Evolutionary conservation across 73 alveolate species (phyloP), one percentile per base, ranked within the genome.

Genomic region (Halteria grandinella): DNA sequence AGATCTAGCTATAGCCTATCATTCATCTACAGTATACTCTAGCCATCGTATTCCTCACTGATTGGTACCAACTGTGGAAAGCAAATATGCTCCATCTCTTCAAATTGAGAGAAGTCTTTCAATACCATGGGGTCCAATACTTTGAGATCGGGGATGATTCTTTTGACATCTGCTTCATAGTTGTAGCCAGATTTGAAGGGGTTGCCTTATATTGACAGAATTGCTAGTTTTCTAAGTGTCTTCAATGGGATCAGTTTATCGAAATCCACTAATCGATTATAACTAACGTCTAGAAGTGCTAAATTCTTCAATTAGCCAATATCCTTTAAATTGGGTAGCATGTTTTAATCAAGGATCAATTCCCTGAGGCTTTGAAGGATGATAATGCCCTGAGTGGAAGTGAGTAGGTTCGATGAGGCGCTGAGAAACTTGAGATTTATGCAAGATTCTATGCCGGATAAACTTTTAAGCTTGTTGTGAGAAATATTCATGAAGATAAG

Each of bases 391-490:
- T 41, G 12, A 4, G 44, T 52, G 5, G 78, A 62, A 3, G 78
- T 29, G 7, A 62, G 12, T 41, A 21, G 27, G 27, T 62, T 62
- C 3, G 62, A 57, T 8, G 43, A 18, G 3, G 43, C 43, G 43
- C 41, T 62, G 3, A 62, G 45, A 31, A 62, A 62, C 27, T 62
- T 62, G 4, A 62, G 45, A 41, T 62, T 62, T 11, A 62, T 43
- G 44, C 78, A 62, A n/a, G 63, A 8, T 24, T 62, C 78, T 17
- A 62, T 62, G 8, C 78, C 78, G 20, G 34, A 40, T 25, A 62
- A 14, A 4, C 40, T 8, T 23, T 62, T 62, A 5, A 62, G 62
- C 24, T 62, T 62, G 40, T 62, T 62, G 27, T 11, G 43, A 32
- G 62, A 40, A 1, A 62, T 3, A 23, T 62, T 62, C 60, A 62